These are phyloP conservation scores for Pseudozyma sp. DNA, from an alignment of 1,284 basidiomycete genomes.

Conservation along the genomic window DNA sequence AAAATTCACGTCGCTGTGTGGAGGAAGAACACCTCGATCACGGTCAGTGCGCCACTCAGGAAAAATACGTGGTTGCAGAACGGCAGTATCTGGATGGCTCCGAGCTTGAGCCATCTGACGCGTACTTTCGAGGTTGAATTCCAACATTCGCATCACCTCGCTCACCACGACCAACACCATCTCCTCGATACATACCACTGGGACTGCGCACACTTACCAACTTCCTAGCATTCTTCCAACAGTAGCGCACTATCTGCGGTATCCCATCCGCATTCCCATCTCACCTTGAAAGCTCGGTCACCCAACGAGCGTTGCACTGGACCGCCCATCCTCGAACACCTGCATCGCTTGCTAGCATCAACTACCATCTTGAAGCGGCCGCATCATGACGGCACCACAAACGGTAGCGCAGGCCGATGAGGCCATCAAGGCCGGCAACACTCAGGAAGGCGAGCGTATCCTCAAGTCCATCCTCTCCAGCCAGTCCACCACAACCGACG, in stretches of 20 bases:
- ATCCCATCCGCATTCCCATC: not conserved
- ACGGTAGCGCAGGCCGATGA: conserved; percentile 62
- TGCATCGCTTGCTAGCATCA: not conserved
- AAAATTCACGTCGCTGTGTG: conserved; percentile 8
- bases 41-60: conserved; percentile 3
- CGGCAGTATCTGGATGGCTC: conserved; percentile 12
- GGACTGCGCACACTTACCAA: not conserved
- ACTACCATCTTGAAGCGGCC: not conserved
- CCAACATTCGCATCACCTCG: not conserved
- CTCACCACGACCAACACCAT: conserved; percentile 5
- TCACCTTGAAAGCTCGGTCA: not conserved
- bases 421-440: conserved; percentile 58
- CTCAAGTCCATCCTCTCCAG: conserved; percentile 59
- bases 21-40: conserved; percentile 35
- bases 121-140: conserved; percentile 12
- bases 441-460: conserved; percentile 56
- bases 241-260: too few species aligned
- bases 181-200: not conserved
- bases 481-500: conserved; percentile 68
- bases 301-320: not conserved
- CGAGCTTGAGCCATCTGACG: conserved; percentile 33
- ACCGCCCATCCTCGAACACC: not conserved
- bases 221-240: too few species aligned
- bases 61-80: conserved; percentile 19
- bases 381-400: conserved; percentile 38